Base-by-base conservation (phyloP, 78 protist species). In the Monocercomonoides exilis region DNA sequence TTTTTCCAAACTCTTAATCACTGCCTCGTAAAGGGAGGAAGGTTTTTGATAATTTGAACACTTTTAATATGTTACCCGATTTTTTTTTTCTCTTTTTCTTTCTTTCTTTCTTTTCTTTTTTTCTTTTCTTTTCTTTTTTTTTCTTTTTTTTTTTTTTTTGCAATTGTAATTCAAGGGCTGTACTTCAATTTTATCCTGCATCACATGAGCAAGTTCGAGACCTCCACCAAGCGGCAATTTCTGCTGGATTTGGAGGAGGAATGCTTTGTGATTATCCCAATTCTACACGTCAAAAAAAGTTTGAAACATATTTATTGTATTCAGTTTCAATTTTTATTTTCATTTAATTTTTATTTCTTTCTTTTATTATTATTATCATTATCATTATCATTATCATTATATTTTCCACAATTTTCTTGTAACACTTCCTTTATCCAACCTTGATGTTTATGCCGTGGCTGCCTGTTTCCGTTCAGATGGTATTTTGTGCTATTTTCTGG, bases 171-270 rank as follows among this genome's bases (percentile, higher is more conserved):
- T 29, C 29, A 33, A 0, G 80, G n/a, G 91, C 93, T 0, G 93
- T 85, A 5, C 34, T 91, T 33, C 93, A 91, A 77, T 77, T 84
- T 45, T 91, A 91, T 38, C 91, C 93, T 0, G 82, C 87, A 80
- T 41, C 2, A 34, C 70, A 45, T 35, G 77, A 54, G n/a, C 91
- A 91, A 42, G 46, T 91, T 32, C 46, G 33, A 77, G 2, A 88
- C 4, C 11, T 91, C 43, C 45, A 45, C 2, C 45, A 4, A 11
- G 0, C 41, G 41, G 93, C 93, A 1, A 11, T 41, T 34, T 45
- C 45, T 4, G 89, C 89, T 0, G 93, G 93, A 32, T 91, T 91
- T 43, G 3, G 46, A 1, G 93, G 93, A 11, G 93, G 93, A 32
- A 54, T 85, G 33, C 87, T 91, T 3, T 85, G 87, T 4, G 93